Conservation (phyloP, 1,139 yeast species). For the Taiozyma sp. region DNA sequence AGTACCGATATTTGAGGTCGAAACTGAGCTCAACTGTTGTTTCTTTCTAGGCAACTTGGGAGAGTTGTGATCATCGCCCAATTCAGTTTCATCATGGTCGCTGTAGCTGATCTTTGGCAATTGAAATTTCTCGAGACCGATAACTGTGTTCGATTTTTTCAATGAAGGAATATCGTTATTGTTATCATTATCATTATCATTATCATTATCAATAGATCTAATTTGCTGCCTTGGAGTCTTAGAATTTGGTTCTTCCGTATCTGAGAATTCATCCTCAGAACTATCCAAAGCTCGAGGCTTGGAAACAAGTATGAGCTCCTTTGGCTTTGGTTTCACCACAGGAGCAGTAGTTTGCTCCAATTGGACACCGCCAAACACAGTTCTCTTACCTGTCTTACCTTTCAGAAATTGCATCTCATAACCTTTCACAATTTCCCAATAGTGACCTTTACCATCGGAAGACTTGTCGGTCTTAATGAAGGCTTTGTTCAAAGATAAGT, state of each 20-base stretch:
- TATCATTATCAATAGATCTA: constrained; percentile 13
- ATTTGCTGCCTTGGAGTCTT: constrained; percentile 21
- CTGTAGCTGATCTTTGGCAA: constrained; percentile 2
- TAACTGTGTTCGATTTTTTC: constrained; percentile 30
- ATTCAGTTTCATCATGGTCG: constrained; percentile 8
- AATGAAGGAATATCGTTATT: constrained; percentile 18
- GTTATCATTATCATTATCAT: constrained; percentile 14
- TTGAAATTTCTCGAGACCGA: constrained; percentile 28
- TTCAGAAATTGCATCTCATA: constrained; percentile 78
- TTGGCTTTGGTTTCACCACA: not conserved
- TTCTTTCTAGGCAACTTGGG: constrained; percentile 15
- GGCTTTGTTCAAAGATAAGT: constrained; percentile 79
- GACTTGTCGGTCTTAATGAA: constrained; percentile 89
- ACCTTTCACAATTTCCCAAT: constrained; percentile 87
- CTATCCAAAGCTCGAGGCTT: constrained; percentile 3
- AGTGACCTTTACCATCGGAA: constrained; percentile 94
- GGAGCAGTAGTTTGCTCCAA: constrained; percentile 4
- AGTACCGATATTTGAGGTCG: constrained; percentile 11
- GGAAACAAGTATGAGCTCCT: not conserved
- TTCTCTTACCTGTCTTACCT: constrained; percentile 44
- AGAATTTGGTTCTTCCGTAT: constrained; percentile 10
- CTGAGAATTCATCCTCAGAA: constrained; percentile 22
- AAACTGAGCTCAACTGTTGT: constrained; percentile 11
- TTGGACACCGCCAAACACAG: constrained; percentile 9
- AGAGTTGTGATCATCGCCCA: constrained; percentile 2